Base-by-base conservation (phyloP, 116 monocot species). In the Papilionanthe hybrid region DNA sequence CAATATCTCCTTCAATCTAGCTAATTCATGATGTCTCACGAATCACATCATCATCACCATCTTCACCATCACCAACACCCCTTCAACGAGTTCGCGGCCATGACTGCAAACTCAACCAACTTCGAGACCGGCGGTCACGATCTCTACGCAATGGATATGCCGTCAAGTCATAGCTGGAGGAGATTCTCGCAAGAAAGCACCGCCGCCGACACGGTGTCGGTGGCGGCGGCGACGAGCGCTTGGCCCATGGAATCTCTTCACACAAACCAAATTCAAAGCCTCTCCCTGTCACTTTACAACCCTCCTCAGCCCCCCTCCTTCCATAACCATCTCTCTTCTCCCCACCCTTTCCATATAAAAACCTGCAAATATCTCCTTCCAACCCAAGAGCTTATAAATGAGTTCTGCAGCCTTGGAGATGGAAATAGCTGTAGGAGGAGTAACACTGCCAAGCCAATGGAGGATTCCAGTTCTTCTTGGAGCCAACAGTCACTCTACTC, bases 311-410 rank as follows among this genome's bases (percentile, higher is more conserved):
- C 32, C n/a, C 53, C 50, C 42, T 29, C 42, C 75, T 73, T 73
- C 77, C 67, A 53, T 4, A 1, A 17, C 18, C 17, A 53, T 53
- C 53, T 37, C 37, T 37, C 37, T 37, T 37, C 65, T 19, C 78
- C 49, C 29, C 78, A 48, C 3, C 41, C 77, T 1, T 86, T 77
- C 44, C 69, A 77, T 66, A 22, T 90, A 75, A 89, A 75, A 75
- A 84, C 30, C 32, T 91, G 83, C 50, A 94, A 84, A 85, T 98
- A 91, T 71, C 68, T 98, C 83, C 55, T 79, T 2, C 90, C 98
- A 7, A 80, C 86, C 4, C 87, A 84, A 77, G 93, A 93, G 78
- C 88, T 98, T 20, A 81, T 98, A 32, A 86, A 76, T 15, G 95
- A 98, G 85, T 90, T 98, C 30, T 95, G 95, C 65, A 90, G 80